Base-by-base conservation (phyloP, 1,139 yeast genomes). In the Petasospora rhodanensis region DNA sequence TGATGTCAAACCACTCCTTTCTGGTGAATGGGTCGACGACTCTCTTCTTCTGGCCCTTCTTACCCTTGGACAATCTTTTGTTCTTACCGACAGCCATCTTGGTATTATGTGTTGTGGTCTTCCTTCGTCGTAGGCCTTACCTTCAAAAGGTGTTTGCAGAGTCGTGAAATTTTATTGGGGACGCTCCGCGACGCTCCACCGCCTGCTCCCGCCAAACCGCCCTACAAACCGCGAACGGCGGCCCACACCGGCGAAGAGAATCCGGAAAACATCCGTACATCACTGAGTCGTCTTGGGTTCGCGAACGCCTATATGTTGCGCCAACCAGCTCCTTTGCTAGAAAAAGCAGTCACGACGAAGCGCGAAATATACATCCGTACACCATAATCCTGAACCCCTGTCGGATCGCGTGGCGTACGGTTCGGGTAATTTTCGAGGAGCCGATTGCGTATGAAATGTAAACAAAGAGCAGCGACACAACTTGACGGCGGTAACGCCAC, bases 21-120 rank as follows among this genome's bases (percentile, higher is more conserved):
- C 43, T 40, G 31, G 35, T 32, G 40, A 39, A 39, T 31, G 42
- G 42, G 33, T 39, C 43, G 56, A 82, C 89, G 64, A 79, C 85
- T 80, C 79, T 84, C 87, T 83, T 84, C 91, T 84, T 84, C 69
- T 81, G 68, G 61, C 94, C 94, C 73, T 84, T 84, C 87, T 84
- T 84, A 68, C 94, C 94, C 76, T 84, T 84, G 71, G 87, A 79
- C 70, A 84, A 74, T 79, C 94, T 81, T 86, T 84, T 84, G 70
- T 84, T 84, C 82, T 84, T 84, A 66, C 95, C 95, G 68, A 84
- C 89, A 78, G 89, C 94, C 94, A 83, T 82, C 34, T 46, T 56
- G 56, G 41, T 37, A 35, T 37, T 30, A 36, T 42, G 35, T 37
- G 38, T 31, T n/a, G n/a, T n/a, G n/a, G n/a, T n/a, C n/a, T n/a